These are phyloP conservation scores for Halophytophthora batemanensis DNA, from an alignment of 352 stramenopile species.

Conservation along the genomic window DNA sequence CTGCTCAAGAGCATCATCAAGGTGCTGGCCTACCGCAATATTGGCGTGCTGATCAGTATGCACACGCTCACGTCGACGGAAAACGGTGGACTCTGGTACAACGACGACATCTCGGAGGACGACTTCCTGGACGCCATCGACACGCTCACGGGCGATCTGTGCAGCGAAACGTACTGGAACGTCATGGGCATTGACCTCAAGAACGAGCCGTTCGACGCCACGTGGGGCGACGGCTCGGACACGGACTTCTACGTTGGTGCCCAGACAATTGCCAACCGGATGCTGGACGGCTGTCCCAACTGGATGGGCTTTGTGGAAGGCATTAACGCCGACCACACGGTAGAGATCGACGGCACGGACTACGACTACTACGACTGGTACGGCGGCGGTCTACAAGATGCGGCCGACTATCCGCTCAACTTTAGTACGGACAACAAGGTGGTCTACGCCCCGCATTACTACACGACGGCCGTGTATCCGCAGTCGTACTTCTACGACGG, in stretches of 20 bases:
- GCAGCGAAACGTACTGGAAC: slow-evolving; percentile 53
- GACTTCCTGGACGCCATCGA: slow-evolving; percentile 52
- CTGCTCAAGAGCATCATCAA: slow-evolving; percentile 52
- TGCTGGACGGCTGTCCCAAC: slow-evolving; percentile 59
- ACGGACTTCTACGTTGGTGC: slow-evolving; percentile 50
- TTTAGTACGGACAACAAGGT: slow-evolving; percentile 57
- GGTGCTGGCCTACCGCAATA: slow-evolving; percentile 52
- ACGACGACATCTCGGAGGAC: slow-evolving; percentile 26
- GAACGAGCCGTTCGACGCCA: slow-evolving; percentile 54
- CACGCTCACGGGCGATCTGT: slow-evolving; percentile 44
- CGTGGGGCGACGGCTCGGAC: slow-evolving; percentile 36
- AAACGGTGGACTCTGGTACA: slow-evolving; percentile 48
- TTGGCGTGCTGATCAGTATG: slow-evolving; percentile 57
- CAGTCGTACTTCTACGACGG: slow-evolving; percentile 58
- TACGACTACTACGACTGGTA: slow-evolving; percentile 73
- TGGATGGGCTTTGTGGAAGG: slow-evolving; percentile 78
- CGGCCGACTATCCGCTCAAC: slow-evolving; percentile 35
- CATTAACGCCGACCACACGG: slow-evolving; percentile 40
- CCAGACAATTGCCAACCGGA: slow-evolving; percentile 47
- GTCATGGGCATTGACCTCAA: slow-evolving; percentile 59
- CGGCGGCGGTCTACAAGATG: slow-evolving; percentile 45
- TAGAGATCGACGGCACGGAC: slow-evolving; percentile 41
- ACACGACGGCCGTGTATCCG: slow-evolving; percentile 59
- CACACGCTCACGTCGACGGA: slow-evolving; percentile 49
- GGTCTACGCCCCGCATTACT: slow-evolving; percentile 79